phyloP scores from a whole-genome alignment of 305 asterid genomes.

The Withania somnifera region DNA sequence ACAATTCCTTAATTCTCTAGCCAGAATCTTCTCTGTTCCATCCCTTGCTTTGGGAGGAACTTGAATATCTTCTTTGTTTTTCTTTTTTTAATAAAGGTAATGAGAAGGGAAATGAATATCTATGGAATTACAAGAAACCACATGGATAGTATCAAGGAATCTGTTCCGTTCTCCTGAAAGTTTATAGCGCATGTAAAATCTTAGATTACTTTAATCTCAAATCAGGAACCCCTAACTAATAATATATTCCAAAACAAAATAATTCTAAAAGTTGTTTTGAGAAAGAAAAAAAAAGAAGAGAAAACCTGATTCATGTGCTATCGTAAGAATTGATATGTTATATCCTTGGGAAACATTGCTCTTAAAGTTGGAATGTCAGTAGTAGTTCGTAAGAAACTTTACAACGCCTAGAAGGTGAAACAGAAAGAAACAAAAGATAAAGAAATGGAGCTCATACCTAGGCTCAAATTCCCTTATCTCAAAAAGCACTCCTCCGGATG shows the following conservation, averaged over 20 bases:
- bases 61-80: too few relatives aligned
- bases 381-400: not conserved
- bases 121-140: not conserved
- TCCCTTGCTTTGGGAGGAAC: not conserved
- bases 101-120: too few relatives aligned
- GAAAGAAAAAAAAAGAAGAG: not conserved
- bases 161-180: not conserved
- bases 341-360: not conserved
- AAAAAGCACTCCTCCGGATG: slow-evolving; percentile 60
- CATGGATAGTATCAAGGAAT: not conserved
- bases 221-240: not conserved
- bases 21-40: not conserved
- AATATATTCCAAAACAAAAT: not conserved
- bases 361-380: not conserved
- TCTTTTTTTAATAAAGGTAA: too few relatives aligned
- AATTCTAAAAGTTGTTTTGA: not conserved
- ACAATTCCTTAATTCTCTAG: not conserved
- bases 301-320: not conserved
- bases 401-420: not conserved
- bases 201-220: not conserved
- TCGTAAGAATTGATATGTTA: not conserved
- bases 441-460: slow-evolving; percentile 35
- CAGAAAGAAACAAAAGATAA: not conserved
- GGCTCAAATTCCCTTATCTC: slow-evolving; percentile 79
- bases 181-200: not conserved